Evolutionary conservation across 768 basidiomycete species (phyloP), one percentile per base, ranked within the genome.

Genomic region (Podaxis sp.): DNA sequence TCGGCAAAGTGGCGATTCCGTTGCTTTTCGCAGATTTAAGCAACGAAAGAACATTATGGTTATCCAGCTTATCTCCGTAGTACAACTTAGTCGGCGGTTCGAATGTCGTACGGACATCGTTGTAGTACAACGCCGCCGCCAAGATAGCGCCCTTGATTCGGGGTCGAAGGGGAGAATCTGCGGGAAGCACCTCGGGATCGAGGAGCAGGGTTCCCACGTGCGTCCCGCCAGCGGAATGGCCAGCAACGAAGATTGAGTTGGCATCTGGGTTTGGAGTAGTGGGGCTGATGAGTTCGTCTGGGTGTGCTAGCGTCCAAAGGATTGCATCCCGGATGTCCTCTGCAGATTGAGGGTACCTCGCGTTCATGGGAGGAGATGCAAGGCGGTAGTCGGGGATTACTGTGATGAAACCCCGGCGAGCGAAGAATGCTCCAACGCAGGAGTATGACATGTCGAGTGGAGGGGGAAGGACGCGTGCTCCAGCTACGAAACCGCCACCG

Each of bases 321-420:
- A 87, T 65, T 7, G 87, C 86, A 62, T 89, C 85, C 7, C 80
- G 81, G 5, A 88, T 66, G 65, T 89, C 87, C 63, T 84, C 77
- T 0, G 78, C 79, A 1, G 80, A 75, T 0, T 73, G 75, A 0
- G 88, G 88, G 68, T 80, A 88, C 14, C 69, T 74, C 57, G 78
- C 79, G 21, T 47, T 50, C 35, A 25, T 48, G 14, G 56, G 56
- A 35, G 79, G 66, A 3, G 87, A 87, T 3, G 80, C 80, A 42
- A 90, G 79, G 0, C 87, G 82, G 63, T 90, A 89, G 71, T 90
- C 87, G 0, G 88, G 79, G 63, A 89, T 83, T 63, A 88, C 72
- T n/a, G 81, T 82, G 63, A 88, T 62, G 71, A 86, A 79, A 0
- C 88, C 87, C 16, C 71, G 76, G 6, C 76, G 74, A 0, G 87